Evolutionary conservation across 108 stramenopile species (phyloP), one percentile per base, ranked within the genome.

Genomic region (Nitzschia inconspicua): DNA sequence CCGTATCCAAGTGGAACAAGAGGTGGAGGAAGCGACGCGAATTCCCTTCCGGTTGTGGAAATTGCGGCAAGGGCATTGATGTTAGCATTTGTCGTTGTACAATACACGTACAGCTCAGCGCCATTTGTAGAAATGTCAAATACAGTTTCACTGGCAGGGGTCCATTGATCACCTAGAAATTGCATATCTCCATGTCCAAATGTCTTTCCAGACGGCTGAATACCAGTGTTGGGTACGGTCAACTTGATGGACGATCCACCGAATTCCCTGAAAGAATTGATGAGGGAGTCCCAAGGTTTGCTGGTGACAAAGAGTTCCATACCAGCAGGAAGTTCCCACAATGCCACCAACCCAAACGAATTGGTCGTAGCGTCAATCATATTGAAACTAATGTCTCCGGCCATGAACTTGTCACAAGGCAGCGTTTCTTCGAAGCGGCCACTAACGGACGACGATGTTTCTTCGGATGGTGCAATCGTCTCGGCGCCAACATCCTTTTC

Each of bases 101-200:
- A 66, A 31, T 54, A 66, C 13, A 57, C 25, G 53, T 54, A 66
- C 23, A 66, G 20, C 16, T 56, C 65, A 26, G 55, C 54, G 9
- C 60, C 60, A 14, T 43, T 43, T 35, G 23, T 19, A 16, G 47
- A 30, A 18, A 47, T 25, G 6, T 53, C 54, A 7, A 26, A 26
- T 5, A 58, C 25, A 1, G 1, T 1, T 23, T 34, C 29, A 1
- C 44, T 9, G n/a, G 57, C 34, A 25, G 28, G 18, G 10, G 55
- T 46, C 65, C 65, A 66, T 36, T 55, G 42, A 20, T 47, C 24
- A 31, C 65, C 65, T 1, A 56, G 37, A 7, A 44, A 42, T 20
- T 56, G 16, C 19, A 47, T 53, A 5, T 20, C 11, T 16, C 65
- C 65, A 41, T 66, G 36, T 53, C 65, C 65, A 37, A 66, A 66